Base-by-base conservation (phyloP, 2,329 filamentous ascomycete genomes). In the Exophiala alcalophila region DNA sequence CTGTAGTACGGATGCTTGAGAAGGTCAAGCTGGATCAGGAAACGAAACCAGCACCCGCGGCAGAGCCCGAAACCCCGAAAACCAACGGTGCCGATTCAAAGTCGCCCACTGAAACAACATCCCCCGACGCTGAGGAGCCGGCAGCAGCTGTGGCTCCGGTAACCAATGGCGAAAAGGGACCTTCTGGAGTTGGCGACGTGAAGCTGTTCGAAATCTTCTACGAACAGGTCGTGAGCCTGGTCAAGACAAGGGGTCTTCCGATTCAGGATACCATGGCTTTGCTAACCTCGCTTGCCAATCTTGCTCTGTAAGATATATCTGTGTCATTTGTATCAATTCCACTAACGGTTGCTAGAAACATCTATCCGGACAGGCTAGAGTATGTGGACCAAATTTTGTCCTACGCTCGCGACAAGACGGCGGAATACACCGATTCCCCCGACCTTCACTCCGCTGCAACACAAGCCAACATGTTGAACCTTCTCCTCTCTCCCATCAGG, bases 161-260 rank as follows among this genome's bases (percentile, higher is more conserved):
- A 37, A 56, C 56, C 42, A 55, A 62, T 27, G 66, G 64, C 43
- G 59, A 61, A 28, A 60, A 62, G 27, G 62, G 57, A 18, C 49
- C 58, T 25, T 52, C 45, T 18, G 59, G 57, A 33, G 62, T 65
- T 20, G 70, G 82, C 38, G 83, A 88, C 57, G 81, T 95, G 44
- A 91, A 87, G 66, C 78, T 98, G 16, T 97, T 97, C 64, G 90
- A 97, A 66, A 87, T 97, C 47, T 98, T 97, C 73, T 94, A 97
- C 60, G 84, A 89, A 37, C 92, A 97, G 65, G 92, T 97, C 50
- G 85, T 94, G 61, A 90, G 91, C 59, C 73, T 98, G 37, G 90
- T 97, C 50, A 91, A 89, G 65, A 86, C 86, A 38, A 88, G 96
- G 60, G 83, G 88, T 55, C 74, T 98, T 38, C 85, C 90, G 1